Evolutionary conservation across 306 rosid species (phyloP), one percentile per base, ranked within the genome.

Genomic region (Quercus parvula): DNA sequence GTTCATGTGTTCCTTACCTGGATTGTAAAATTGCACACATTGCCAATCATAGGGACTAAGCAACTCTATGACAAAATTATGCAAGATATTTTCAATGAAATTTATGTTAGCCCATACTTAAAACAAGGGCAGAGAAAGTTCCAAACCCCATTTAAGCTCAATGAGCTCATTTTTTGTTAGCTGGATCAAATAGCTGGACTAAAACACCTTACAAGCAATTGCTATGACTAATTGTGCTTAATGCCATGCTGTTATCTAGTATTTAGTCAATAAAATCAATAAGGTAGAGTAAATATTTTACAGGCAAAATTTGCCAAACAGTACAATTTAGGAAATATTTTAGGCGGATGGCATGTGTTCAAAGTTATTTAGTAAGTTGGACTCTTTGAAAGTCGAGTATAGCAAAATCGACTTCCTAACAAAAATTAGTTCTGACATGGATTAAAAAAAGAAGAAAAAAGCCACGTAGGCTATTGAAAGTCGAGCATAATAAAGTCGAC

Each of bases 1-100:
- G 85, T 83, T 77, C 97, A 82, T 1, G 94, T 93, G 84, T 93
- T 93, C 87, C 88, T 84, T 71, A 93, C 86, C 97, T 91, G 90
- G 41, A 77, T 55, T 55, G 81, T 77, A 64, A 78, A 71, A 73
- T 59, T 64, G 33, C 5, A 77, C 11, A 41, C 41, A 64, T 15
- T 7, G 44, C 22, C 51, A 61, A 56, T 66, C 75, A 84, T 4
- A 74, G 14, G 54, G 76, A 73, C 62, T 20, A 55, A 25, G 27
- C 62, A 54, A 17, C 41, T 79, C 52, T 63, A 69, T 30, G 35
- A 67, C 6, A 19, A 19, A 22, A 46, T 2, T 9, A 19, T 8
- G 52, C 14, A 33, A 67, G 52, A 4, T n/a, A 1, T 1, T 33
- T 35, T 31, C 6, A 7, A 22, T 9, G 5, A 11, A 67, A 6